Evolutionary conservation across 2,329 filamentous ascomycete genomes (phyloP).

Genomic region (Ophiosphaerella herpotricha): DNA sequence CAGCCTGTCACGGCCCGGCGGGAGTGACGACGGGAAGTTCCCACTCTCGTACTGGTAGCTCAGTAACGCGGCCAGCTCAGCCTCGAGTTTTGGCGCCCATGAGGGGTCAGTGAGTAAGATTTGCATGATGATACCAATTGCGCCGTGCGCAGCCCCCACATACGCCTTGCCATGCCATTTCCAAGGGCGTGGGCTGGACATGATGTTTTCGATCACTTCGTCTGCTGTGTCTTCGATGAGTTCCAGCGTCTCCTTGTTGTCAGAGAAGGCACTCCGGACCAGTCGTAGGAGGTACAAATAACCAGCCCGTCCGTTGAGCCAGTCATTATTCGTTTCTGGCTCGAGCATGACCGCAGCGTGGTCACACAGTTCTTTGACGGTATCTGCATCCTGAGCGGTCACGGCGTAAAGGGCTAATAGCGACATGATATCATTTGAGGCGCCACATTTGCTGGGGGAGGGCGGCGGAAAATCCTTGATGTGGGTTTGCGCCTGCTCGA

Average conservation of each 20-base stretch:
- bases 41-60: slow-evolving; percentile 64
- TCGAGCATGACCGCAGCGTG: slow-evolving; percentile 55
- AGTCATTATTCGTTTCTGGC: slow-evolving; percentile 61
- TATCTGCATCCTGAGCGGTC: slow-evolving; percentile 55
- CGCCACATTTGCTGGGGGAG: slow-evolving; percentile 52
- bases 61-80: slow-evolving; percentile 60
- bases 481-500: slow-evolving; percentile 55
- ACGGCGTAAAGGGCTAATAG: slow-evolving; percentile 56
- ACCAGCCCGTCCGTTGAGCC: slow-evolving; percentile 70
- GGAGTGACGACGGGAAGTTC: slow-evolving; percentile 65
- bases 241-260: slow-evolving; percentile 56
- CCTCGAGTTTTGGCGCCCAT: slow-evolving; percentile 59
- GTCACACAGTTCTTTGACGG: slow-evolving; percentile 56
- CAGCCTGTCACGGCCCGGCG: slow-evolving; percentile 54
- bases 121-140: slow-evolving; percentile 73
- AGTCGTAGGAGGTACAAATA: slow-evolving; percentile 70
- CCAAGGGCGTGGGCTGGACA: slow-evolving; percentile 63
- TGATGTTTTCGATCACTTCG: slow-evolving; percentile 63
- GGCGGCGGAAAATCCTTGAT: slow-evolving; percentile 56
- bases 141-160: slow-evolving; percentile 69
- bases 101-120: slow-evolving; percentile 63
- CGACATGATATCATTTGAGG: slow-evolving; percentile 57
- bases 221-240: slow-evolving; percentile 59
- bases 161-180: slow-evolving; percentile 67
- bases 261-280: slow-evolving; percentile 61